Evolutionary conservation across 2,329 filamentous ascomycete genomes (phyloP), one percentile per base, ranked within the genome.

Genomic region (Trichoderma aggressivum): DNA sequence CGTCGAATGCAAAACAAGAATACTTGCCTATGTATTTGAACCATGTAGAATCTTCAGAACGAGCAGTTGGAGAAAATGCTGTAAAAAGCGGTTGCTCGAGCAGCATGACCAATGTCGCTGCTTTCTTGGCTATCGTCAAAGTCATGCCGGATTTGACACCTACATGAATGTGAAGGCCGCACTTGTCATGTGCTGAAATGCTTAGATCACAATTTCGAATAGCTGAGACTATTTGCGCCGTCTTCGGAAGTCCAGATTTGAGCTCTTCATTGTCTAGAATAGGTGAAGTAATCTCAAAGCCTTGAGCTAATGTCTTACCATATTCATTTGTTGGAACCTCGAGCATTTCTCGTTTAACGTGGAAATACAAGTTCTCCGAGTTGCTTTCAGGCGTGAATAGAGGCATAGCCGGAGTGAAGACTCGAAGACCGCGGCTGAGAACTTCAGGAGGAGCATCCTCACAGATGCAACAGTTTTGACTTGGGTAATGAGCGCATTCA

Each of bases 141-240:
- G 64, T 73, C 74, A 78, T 75, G 21, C 76, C 77, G 1, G 24
- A 47, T 16, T 72, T 70, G 11, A 74, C 64, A 11, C 77, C 76
- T 2, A 78, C 72, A 11, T 78, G 76, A 4, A 78, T 62, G 32
- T 78, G 76, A 39, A 78, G 70, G 3, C 77, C 76, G 21, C 77
- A 78, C 3, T 67, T 71, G 3, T 61, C 58, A 56, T 78, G 74
- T 1, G 59, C 60, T 16, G 60, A 64, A 21, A 70, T 62, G n/a
- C n/a, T 32, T 4, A 62, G 59, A 2, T 63, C 8, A 6, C 21
- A 56, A 3, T 61, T 61, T n/a, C 67, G 67, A 18, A 78, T 65
- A 1, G 47, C 71, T 2, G 60, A 39, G 8, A 78, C 16, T 1
- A 71, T 21, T 0, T 59, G 28, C 1, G 28, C 47, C 21, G 76